Evolutionary conservation across 306 rosid genomes (phyloP), one percentile per base, ranked within the genome.

Genomic region (Senna siamea): DNA sequence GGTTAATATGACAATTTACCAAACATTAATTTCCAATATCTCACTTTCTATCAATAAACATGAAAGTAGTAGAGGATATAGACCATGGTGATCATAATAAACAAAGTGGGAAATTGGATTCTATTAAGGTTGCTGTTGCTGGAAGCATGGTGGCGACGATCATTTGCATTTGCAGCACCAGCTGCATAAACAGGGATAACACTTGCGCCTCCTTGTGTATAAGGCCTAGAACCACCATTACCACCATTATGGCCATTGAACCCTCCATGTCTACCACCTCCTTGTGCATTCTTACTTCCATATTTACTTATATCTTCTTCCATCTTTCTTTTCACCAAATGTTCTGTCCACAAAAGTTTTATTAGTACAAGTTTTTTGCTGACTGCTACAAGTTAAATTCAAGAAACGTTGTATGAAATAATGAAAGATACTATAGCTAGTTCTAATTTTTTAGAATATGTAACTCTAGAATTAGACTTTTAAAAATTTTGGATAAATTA

Each of bases 171-270:
- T 13, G 54, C 34, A 23, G 87, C 80, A 15, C 88, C 87, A 2
- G 86, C 89, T 9, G 46, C 81, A 69, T 83, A 78, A 7, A 74
- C 83, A 4, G 89, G 92, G 52, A 83, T 73, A 6, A 63, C 71
- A 5, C 5, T 5, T 1, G 73, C 6, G 23, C 85, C 83, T 40
- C 84, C 85, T 57, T 72, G 73, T 9, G 66, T 20, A 15, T 69
- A 5, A 26, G 80, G 81, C 26, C 34, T 64, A 32, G 79, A 11
- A 2, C 60, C 47, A 37, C 8, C 40, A 37, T 37, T 40, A 65
- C 14, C 20, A 5, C 7, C 66, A 23, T 62, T 2, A 44, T 75
- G 77, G n/a, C 69, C 66, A 14, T 19, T 26, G 30, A 3, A 26
- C 2, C 59, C 37, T 37, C 40, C 40, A 32, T 46, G 19, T 19